These are phyloP conservation scores for Pythium plurisporium DNA, from an alignment of 352 stramenopile genomes.

Conservation along the genomic window DNA sequence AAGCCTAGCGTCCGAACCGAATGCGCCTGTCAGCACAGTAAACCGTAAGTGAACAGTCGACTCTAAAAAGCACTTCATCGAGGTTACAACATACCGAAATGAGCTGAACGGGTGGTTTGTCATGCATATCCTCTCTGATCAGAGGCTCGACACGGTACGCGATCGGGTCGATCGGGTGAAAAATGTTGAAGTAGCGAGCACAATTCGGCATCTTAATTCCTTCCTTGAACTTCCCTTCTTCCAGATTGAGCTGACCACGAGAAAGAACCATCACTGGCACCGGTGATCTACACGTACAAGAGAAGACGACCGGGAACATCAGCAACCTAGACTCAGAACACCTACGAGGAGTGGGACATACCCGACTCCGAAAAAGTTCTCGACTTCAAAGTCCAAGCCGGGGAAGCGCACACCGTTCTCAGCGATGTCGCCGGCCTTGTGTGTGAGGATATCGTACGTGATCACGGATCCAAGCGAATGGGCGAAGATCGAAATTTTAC, in stretches of 20 bases:
- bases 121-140: conserved; percentile 86
- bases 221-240: too few species aligned
- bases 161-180: conserved; percentile 90
- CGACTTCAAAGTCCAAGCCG: conserved; percentile 79
- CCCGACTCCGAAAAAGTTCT: conserved; percentile 85
- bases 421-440: conserved; percentile 54
- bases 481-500: conserved; percentile 87
- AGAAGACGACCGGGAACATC: too few species aligned
- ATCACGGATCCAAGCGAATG: conserved; percentile 91
- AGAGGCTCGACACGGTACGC: conserved; percentile 89
- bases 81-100: conserved; percentile 72
- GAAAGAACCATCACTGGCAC: too few species aligned
- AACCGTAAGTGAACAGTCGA: too few species aligned
- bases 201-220: conserved; percentile 80
- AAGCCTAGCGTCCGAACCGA: conserved; percentile 61
- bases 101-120: conserved; percentile 77
- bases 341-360: too few species aligned
- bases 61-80: too few species aligned
- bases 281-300: conserved; percentile 66
- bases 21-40: conserved; percentile 41
- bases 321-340: too few species aligned
- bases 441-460: conserved; percentile 89
- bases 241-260: conserved; percentile 71
- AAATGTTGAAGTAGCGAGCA: conserved; percentile 88
- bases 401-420: conserved; percentile 70